phyloP scores from a whole-genome alignment of 805 yeast species.

The Blastobotrys muscicola region DNA sequence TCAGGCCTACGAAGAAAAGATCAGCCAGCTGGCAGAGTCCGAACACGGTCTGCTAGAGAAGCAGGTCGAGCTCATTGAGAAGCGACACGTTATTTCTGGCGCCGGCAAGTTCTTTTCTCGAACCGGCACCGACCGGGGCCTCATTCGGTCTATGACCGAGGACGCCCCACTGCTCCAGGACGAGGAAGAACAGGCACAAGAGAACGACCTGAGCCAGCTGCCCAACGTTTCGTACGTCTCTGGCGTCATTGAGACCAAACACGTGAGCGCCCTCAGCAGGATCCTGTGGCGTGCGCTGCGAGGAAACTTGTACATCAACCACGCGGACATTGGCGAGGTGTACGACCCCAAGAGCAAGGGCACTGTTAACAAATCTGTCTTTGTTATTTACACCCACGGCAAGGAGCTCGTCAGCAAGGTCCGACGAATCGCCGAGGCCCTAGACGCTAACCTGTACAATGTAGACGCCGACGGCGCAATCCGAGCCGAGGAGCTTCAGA shows the following conservation, averaged over 20 bases:
- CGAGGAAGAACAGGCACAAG: conserved; percentile 23
- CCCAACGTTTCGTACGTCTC: conserved; percentile 45
- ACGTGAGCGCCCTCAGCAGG: conserved; percentile 62
- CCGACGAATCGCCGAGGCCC: conserved; percentile 75
- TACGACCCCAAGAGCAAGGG: conserved; percentile 51
- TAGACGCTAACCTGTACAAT: conserved; percentile 70
- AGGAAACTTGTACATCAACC: conserved; percentile 78
- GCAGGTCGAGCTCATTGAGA: conserved; percentile 60
- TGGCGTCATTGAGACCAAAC: conserved; percentile 72
- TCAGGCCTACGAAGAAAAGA: conserved; percentile 60
- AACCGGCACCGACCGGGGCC: conserved; percentile 24
- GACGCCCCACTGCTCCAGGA: conserved; percentile 32
- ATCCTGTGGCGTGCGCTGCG: conserved; percentile 88
- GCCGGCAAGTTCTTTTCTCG: conserved; percentile 38
- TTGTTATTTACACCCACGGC: conserved; percentile 91
- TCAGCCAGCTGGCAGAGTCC: conserved; percentile 61
- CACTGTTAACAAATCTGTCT: conserved; percentile 63
- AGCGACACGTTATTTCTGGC: conserved; percentile 49
- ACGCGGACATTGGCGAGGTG: conserved; percentile 61
- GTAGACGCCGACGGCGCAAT: conserved; percentile 41
- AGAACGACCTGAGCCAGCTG: background rate
- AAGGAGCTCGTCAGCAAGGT: conserved; percentile 60
- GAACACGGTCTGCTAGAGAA: conserved; percentile 52
- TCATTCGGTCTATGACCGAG: conserved; percentile 28
- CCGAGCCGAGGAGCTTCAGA: conserved; percentile 28